Base-by-base conservation (phyloP, 2,329 filamentous ascomycete genomes). In the Tolypocladium cylindrosporum region DNA sequence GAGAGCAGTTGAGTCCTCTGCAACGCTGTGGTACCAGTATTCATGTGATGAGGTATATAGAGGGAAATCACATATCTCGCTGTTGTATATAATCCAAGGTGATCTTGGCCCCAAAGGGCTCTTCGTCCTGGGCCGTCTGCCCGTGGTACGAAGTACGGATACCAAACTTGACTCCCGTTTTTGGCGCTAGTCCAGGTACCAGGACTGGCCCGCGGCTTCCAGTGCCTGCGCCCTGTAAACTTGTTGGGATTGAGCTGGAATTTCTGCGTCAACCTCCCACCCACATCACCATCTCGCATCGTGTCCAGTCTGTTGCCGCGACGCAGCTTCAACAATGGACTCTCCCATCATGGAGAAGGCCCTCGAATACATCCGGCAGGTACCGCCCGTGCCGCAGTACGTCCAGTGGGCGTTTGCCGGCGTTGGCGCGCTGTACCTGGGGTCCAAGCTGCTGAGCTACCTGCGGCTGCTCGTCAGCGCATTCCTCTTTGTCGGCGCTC, bases 401-500 rank as follows among this genome's bases (percentile, higher is more conserved):
- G 71, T 75, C 19, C 75, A 78, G 61, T 74, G 75, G 67, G 74
- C 73, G 24, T 69, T 84, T 54, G 78, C 79, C 54, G 77, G 73
- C 41, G 62, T 86, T 55, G 88, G 88, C 54, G 81, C 81, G 57
- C 69, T 88, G 53, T 83, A 79, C 63, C 63, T 89, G 52, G 76
- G 76, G 60, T 77, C 72, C 61, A 84, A 84, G 68, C 69, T 82
- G 24, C 66, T 86, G 58, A 83, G 79, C 68, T 84, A 84, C 65
- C 63, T 85, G 56, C 78, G 79, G 61, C 79, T 91, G 43, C 64
- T 91, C 53, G 69, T 89, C 59, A 87, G 84, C 69, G 75, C 87
- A 43, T 91, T 92, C 67, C 69, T 92, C 58, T 77, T 91, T 11
- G 77, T 77, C 61, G 85, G 85, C 56, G 82, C 77, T 61, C 83